Evolutionary conservation across 2,329 filamentous ascomycete species (phyloP), one percentile per base, ranked within the genome.

Genomic region (Balansia obtecta): DNA sequence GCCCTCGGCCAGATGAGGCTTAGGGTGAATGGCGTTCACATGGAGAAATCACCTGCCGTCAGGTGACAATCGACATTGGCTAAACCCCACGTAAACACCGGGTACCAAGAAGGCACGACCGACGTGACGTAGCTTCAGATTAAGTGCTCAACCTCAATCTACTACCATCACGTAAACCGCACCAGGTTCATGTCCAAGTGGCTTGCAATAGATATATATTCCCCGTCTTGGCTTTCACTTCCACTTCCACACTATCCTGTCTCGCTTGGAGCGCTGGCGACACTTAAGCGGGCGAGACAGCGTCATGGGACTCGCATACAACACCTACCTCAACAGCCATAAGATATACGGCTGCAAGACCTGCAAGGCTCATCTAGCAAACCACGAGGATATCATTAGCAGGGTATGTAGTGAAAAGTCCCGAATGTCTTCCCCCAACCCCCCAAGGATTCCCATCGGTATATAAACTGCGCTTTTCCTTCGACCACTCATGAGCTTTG

Each of bases 331-430:
- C 57, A 87, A 83, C 67, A 85, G 86, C 63, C 80, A 76, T 69
- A 87, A 87, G 69, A 91, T 96, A 64, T 95, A 93, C 67, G 89
- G 88, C 57, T 96, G 87, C 79, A 91, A 91, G 73, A 79, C 79
- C 61, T 98, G 93, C 82, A 96, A 96, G 69, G 88, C 93, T 8
- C 93, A 98, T 65, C 80, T 98, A 16, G 85, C 90, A 33, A 93
- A 95, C 65, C 88, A 95, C 60, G 89, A 97, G 60, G 89, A 96
- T 63, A 96, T 98, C 57, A 89, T 97, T 56, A 95, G 88, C 63
- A 77, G 89, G 61, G 91, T 97, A 72, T 62, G 84, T 53, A 33
- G 32, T 27, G 44, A 20, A 22, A 39, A 40, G 2, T 22, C 7
- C 16, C 16, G n/a, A 34, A 33, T 44, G 30, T 38, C 33, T 27